Evolutionary conservation across 192 early-diverging fungal species (phyloP), one percentile per base, ranked within the genome.

Genomic region (Jimgerdemannia flammicorona): DNA sequence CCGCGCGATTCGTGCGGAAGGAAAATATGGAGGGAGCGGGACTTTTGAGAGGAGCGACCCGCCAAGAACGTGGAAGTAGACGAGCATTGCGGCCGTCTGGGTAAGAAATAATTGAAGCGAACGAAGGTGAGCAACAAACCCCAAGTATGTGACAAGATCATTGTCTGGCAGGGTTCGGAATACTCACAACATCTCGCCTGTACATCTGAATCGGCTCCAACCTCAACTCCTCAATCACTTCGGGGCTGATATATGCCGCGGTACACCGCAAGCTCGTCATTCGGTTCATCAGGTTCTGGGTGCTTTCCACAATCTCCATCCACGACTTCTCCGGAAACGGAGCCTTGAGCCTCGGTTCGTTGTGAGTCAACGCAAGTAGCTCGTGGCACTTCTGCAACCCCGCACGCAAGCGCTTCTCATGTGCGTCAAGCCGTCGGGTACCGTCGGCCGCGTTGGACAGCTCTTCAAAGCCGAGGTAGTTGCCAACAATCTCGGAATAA

Each of bases 301-400:
- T 88, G 11, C 88, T 86, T 18, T 83, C 81, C 17, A 91, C 80
- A 54, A 95, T 90, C 17, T 85, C 85, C 44, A 84, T 81, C 75
- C 93, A 95, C 6, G 85, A 81, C 18, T 76, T 81, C 11, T 80
- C 82, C 0, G 93, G 92, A 69, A 92, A 95, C 19, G 86, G 84
- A 40, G 89, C 93, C 77, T 89, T 90, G 42, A 95, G 78, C 40
- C 91, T 76, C 0, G 93, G 93, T 79, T 95, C 93, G 72, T 90
- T 87, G 11, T 77, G 82, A 18, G 93, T 92, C 19, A 92, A 74
- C n/a, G 76, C 78, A 29, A 95, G 70, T 29, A 95, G 80, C 8
- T 80, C 71, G 11, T 66, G 54, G 4, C 81, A 81, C 44, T 71
- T 64, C 68, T 72, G 75, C 20, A 78, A 79, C 0, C 74, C 74